Evolutionary conservation across 495 filamentous ascomycete species (phyloP).

Genomic region (Hyaloscypha finlandica): DNA sequence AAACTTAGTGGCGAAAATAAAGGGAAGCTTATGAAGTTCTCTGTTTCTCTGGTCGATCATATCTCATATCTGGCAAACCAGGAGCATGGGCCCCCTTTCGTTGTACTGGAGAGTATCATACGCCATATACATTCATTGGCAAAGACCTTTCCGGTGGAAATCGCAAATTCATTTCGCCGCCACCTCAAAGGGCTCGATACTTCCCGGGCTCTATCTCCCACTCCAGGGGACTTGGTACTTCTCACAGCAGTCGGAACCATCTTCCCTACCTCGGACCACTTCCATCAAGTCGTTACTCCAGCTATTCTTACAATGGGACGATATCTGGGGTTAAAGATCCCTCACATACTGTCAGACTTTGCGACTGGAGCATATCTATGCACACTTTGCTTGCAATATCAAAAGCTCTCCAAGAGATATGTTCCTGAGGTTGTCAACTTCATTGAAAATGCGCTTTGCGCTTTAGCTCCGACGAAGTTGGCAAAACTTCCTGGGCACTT

Average conservation of each 20-base stretch:
- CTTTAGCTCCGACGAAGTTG: conserved; percentile 58
- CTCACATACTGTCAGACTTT: conserved; percentile 62
- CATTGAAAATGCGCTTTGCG: conserved; percentile 70
- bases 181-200: conserved; percentile 67
- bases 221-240: conserved; percentile 74
- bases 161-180: conserved; percentile 73
- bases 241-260: conserved; percentile 80
- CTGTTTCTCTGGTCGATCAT: conserved; percentile 75
- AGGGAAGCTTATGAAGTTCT: conserved; percentile 72
- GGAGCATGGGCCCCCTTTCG: conserved; percentile 51
- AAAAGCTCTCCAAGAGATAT: conserved; percentile 77
- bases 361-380: conserved; percentile 75
- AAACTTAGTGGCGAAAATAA: conserved; percentile 85
- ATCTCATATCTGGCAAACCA: conserved; percentile 51
- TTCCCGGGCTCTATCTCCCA: conserved; percentile 59
- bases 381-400: conserved; percentile 78
- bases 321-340: conserved; percentile 78
- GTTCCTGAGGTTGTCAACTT: conserved; percentile 88
- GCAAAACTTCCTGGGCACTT: conserved; percentile 52
- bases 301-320: conserved; percentile 78
- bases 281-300: conserved; percentile 90
- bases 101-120: conserved; percentile 65
- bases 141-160: conserved; percentile 74
- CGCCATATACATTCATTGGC: conserved; percentile 86
- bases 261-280: conserved; percentile 95